Percentiles rank a stretch among this genome's conserved stretches.
phyloP scores from a whole-genome alignment of 1,139 yeast genomes.

The Eremothecium cymbalariae region DNA sequence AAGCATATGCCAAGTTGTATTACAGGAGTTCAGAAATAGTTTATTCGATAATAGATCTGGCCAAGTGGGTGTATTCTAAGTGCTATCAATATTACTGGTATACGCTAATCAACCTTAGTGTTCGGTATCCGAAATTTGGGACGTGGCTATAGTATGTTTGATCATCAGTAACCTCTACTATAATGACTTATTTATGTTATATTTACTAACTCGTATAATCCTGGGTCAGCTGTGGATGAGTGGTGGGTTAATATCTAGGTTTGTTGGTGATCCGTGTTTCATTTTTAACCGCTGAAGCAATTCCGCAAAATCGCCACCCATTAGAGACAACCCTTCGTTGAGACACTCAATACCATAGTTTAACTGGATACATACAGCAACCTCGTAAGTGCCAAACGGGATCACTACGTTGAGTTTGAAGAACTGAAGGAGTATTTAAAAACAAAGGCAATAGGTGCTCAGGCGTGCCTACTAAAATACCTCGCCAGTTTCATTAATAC shows the following conservation, averaged over 20 bases:
- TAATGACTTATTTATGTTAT: not conserved
- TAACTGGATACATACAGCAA: conserved; percentile 1
- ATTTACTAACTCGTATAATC: too few species aligned
- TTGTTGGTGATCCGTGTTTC: too few species aligned
- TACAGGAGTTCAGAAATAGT: conserved; percentile 2
- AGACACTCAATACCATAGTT: conserved; percentile 1
- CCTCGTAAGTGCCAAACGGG: conserved; percentile 4
- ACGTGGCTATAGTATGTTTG: conserved; percentile 5
- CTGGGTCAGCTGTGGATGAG: too few species aligned
- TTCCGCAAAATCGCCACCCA: conserved; percentile 5
- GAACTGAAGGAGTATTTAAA: conserved; percentile 3
- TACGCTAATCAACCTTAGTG: not conserved
- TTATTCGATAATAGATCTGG: not conserved
- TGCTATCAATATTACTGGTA: conserved; percentile 2
- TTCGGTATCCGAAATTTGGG: conserved; percentile 2
- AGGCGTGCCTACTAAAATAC: conserved; percentile 1
- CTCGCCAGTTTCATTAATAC: not conserved
- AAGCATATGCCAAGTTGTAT: conserved; percentile 3
- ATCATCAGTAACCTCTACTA: too few species aligned
- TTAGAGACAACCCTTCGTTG: too few species aligned
- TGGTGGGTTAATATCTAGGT: too few species aligned
- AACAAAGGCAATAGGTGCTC: conserved; percentile 2
- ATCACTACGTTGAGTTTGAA: conserved; percentile 4
- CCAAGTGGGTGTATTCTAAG: conserved; percentile 1
- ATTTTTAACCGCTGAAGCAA: conserved; percentile 5